Base-by-base conservation (phyloP, 257 asterid genomes). In the Fraxinus cuspidata region DNA sequence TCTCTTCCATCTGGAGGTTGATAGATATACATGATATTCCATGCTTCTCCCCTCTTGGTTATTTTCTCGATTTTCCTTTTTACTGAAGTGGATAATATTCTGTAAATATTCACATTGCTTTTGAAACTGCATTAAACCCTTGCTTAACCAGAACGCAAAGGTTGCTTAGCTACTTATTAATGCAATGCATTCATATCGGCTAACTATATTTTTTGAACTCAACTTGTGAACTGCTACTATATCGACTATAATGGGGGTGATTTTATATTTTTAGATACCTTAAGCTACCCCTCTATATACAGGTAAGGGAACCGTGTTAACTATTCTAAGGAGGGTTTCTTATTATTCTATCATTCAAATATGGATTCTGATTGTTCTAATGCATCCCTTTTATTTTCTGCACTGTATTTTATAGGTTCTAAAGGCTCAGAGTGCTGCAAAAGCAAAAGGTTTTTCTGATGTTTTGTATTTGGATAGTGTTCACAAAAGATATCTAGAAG, bases 381-480 rank as follows among this genome's bases (percentile, higher is more conserved):
- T 18, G 73, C 65, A 21, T 56, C 19, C 32, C n/a, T 37, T 42
- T 37, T 49, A 10, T 63, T 35, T 75, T 77, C 70, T 66, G 23
- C 35, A 40, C 68, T 38, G 64, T 73, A 63, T 31, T 74, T 75
- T 77, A 40, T 74, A 94, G 97, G 97, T 94, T 81, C 89, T 96
- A 78, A 91, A 88, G 86, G 98, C 98, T n/a, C 98, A 96, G 86
- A 83, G 93, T 88, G 96, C 89, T 82, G 98, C 98, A 73, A 96
- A 90, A 89, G 96, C 95, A 67, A 93, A 96, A 75, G 99, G 97
- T 64, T 93, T 78, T 84, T 89, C 99, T 63, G 99, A 96, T 83
- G 97, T 96, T 73, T 81, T 96, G 21, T 96, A 92, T 83, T 89
- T 93, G 79, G 99, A 96, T 60, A 85, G 98, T 74, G 81, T 83